Conservation (phyloP, 1,139 yeast genomes). For the Blastobotrys ciferrii region DNA sequence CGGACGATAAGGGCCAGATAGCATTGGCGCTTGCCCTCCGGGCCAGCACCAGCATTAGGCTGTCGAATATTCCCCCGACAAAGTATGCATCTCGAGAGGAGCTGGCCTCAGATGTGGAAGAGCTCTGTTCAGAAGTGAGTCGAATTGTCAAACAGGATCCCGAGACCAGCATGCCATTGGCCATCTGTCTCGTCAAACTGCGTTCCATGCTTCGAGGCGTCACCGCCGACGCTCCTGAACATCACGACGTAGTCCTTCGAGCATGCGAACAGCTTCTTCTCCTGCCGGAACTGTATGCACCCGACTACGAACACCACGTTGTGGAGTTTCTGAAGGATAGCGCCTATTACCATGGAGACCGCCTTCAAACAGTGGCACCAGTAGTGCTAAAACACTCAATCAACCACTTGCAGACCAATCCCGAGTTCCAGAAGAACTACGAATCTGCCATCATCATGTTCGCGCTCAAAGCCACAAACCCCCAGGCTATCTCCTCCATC, state of each 20-base stretch:
- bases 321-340: constrained; percentile 7
- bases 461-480: constrained; percentile 1
- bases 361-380: constrained; percentile 2
- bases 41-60: constrained; percentile 8
- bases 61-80: constrained; percentile 9
- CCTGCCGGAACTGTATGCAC: not conserved
- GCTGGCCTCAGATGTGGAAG: not conserved
- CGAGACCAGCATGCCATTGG: not conserved
- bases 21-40: constrained; percentile 2
- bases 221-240: not conserved
- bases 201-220: constrained; percentile 7
- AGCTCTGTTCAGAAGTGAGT: constrained; percentile 7
- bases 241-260: not conserved
- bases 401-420: not conserved
- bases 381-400: not conserved
- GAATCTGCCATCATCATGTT: constrained; percentile 4
- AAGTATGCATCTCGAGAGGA: not conserved
- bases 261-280: not conserved
- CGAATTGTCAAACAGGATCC: not conserved
- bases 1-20: not conserved
- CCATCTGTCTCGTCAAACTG: constrained; percentile 8
- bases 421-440: not conserved
- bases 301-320: not conserved
- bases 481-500: constrained; percentile 3
- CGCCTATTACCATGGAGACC: constrained; percentile 1